Evolutionary conservation across 2,329 filamentous ascomycete species (phyloP), one percentile per base, ranked within the genome.

Genomic region (Aspergillus nomiae): DNA sequence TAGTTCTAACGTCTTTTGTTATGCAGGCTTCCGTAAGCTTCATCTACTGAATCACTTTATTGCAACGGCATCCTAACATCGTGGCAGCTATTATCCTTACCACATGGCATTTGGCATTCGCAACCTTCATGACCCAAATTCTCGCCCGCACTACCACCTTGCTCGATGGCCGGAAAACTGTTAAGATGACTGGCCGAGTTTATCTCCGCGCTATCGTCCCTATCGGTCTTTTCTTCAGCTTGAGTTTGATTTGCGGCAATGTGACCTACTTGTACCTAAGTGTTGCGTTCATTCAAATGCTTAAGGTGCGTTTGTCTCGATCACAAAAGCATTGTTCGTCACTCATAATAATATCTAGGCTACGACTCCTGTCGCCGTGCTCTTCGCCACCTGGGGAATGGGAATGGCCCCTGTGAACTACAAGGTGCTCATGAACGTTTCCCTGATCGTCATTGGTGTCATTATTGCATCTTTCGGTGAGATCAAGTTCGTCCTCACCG

Each of bases 281-380:
- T 70, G 94, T 97, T 64, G 91, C 94, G 64, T 97, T 97, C 80
- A 97, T 98, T 74, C 94, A 97, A 85, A 98, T 98, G 94, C 89
- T 98, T 78, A 98, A 98, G 90, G 90, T 92, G 34, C 56, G 68
- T 68, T 36, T 4, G 36, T 71, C 79, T 80, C 82, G 26, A 34
- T 45, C 62, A 60, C 30, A 34, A 24, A 24, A 21, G 30, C 3
- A n/a, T 16, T 32, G 21, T 12, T 38, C 30, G 54, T 54, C 63
- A 51, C 64, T 70, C 28, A 70, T 30, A n/a, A 21, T 16, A 6
- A 24, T 16, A 16, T 60, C 38, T 46, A 94, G 92, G 95, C 95
- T 69, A 97, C 93, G 50, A 98, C 92, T 36, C 95, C 95, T 19
- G 94, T 98, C 63, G 94, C 93, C 59, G 94, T 98, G 58, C 88